These are phyloP conservation scores for Candolleomyces eurysporus DNA, from an alignment of 768 basidiomycete genomes.

Conservation along the genomic window DNA sequence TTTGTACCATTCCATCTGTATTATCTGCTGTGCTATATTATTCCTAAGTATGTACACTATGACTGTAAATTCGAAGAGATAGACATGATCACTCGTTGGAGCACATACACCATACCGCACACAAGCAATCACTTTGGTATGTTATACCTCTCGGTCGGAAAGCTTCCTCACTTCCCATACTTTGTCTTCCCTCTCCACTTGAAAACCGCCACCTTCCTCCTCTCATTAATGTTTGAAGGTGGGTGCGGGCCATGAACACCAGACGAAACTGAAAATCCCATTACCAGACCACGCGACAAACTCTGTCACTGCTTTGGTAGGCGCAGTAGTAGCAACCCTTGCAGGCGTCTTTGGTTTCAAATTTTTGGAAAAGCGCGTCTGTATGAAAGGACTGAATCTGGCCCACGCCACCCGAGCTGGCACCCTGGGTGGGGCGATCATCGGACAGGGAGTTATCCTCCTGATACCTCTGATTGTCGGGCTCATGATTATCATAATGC, in stretches of 20 bases:
- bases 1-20: no score
- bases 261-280: not conserved
- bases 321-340: slow-evolving; percentile 20
- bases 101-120: no score
- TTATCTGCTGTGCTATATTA: no score
- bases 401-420: slow-evolving; percentile 24
- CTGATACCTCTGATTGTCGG: slow-evolving; percentile 10
- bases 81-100: no score
- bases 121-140: not conserved
- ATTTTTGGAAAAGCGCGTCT: slow-evolving; percentile 14
- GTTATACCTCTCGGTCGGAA: not conserved
- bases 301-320: slow-evolving; percentile 8
- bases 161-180: not conserved
- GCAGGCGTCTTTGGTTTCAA: slow-evolving; percentile 19
- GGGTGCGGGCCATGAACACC: not conserved
- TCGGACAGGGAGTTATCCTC: slow-evolving; percentile 16
- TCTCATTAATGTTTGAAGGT: not conserved
- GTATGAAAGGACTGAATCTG: slow-evolving; percentile 19
- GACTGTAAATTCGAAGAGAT: no score
- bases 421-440: slow-evolving; percentile 19
- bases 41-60: no score
- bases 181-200: not conserved
- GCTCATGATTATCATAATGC: slow-evolving; percentile 14
- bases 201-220: not conserved
- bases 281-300: not conserved